Evolutionary conservation across 1,284 basidiomycete genomes (phyloP).

Genomic region (Trichosporon inkin): DNA sequence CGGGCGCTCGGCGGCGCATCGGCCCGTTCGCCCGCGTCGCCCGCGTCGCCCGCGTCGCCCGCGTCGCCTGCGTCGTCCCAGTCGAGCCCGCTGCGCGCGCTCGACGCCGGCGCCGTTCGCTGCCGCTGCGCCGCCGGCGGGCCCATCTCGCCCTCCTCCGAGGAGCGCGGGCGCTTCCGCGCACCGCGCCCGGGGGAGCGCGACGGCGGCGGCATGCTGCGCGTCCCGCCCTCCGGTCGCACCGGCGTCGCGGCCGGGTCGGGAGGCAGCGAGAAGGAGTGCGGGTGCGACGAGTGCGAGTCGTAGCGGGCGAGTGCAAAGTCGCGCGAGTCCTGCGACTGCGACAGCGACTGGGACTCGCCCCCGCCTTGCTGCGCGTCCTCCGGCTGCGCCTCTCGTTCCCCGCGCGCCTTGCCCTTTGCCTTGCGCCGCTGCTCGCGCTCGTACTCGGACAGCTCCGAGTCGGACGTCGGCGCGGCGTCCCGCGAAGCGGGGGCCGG

Average conservation of each 20-base stretch:
- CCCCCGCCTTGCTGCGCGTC: not conserved
- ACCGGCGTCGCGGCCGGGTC: not conserved
- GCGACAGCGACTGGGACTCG: constrained; percentile 13
- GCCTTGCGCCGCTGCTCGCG: constrained; percentile 9
- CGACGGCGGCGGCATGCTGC: not conserved
- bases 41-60: too few species aligned
- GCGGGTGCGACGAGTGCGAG: too few species aligned
- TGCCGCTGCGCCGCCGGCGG: not conserved
- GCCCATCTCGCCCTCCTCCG: not conserved
- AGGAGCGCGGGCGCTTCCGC: not conserved
- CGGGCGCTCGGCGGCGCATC: too few species aligned
- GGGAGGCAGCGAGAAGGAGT: not conserved
- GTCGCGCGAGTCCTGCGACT: constrained; percentile 18
- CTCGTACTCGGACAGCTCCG: constrained; percentile 31
- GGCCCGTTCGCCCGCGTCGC: too few species aligned
- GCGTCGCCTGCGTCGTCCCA: too few species aligned
- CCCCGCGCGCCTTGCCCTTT: constrained; percentile 7
- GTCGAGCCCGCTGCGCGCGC: too few species aligned
- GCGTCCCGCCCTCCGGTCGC: not conserved
- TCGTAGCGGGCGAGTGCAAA: constrained; percentile 13
- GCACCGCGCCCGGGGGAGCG: not conserved
- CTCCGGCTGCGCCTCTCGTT: not conserved
- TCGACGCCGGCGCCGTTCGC: not conserved
- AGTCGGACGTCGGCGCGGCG: constrained; percentile 14
- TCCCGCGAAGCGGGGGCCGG: not conserved